Conservation (phyloP, 306 rosid species). For the Castanea sativa region DNA sequence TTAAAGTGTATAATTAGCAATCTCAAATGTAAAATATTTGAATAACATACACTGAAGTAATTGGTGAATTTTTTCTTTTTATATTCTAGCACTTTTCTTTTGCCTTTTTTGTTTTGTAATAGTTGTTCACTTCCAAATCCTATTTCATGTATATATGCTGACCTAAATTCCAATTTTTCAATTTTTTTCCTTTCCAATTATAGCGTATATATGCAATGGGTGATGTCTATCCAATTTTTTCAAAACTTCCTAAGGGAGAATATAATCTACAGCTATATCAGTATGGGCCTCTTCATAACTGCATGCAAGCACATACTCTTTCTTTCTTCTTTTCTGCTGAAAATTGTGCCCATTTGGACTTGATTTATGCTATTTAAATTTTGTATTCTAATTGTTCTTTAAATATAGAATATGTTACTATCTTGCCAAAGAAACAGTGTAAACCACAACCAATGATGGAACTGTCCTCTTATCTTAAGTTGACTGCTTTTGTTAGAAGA, state of each 20-base stretch:
- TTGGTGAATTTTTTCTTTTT: neutral
- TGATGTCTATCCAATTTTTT: constrained; percentile 68
- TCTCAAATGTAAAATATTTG: neutral
- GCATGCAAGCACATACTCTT: constrained; percentile 7
- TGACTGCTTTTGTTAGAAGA: constrained; percentile 11
- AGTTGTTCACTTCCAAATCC: constrained; percentile 12
- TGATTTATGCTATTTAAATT: constrained; percentile 4
- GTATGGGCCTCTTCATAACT: constrained; percentile 41
- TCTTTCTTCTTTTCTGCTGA: constrained; percentile 4
- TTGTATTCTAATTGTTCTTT: neutral
- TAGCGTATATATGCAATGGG: constrained; percentile 84
- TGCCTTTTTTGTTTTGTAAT: neutral
- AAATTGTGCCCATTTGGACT: constrained; percentile 8
- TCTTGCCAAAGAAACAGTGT: neutral
- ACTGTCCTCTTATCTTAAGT: neutral
- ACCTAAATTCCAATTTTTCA: neutral
- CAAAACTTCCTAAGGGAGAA: constrained; percentile 93
- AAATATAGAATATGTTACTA: neutral
- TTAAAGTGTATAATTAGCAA: constrained; percentile 1
- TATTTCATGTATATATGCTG: constrained; percentile 12
- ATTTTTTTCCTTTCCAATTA: constrained; percentile 23
- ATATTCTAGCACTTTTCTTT: neutral
- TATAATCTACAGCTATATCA: constrained; percentile 74
- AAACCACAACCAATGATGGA: constrained; percentile 9
- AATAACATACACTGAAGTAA: neutral